These are phyloP conservation scores for Acanthamoeba castellanii DNA, from an alignment of 208 protist genomes.

Conservation along the genomic window DNA sequence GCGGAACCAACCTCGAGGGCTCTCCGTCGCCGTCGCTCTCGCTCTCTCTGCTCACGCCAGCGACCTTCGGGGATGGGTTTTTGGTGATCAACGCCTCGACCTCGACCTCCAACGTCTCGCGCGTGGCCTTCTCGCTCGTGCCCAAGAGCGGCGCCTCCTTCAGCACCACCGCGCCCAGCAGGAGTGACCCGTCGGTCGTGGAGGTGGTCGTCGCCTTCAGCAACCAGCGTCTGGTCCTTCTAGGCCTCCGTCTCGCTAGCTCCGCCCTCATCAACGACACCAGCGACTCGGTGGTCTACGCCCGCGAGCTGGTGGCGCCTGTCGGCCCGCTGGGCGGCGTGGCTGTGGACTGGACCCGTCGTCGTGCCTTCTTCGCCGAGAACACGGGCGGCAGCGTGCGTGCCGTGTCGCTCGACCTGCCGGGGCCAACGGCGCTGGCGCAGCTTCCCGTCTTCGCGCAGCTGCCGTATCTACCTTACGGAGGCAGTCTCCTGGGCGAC, in stretches of 20 bases:
- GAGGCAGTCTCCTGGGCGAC: not conserved
- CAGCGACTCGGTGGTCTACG: not conserved
- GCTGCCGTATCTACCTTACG: not conserved
- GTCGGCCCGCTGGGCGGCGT: not conserved
- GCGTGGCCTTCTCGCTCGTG: not conserved
- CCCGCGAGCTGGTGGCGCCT: not conserved
- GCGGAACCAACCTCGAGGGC: too few relatives aligned
- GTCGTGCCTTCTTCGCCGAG: not conserved
- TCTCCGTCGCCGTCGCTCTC: too few relatives aligned
- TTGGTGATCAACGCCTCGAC: not conserved
- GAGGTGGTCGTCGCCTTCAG: not conserved
- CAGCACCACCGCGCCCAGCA: not conserved
- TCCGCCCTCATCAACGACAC: not conserved
- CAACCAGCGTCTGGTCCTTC: not conserved
- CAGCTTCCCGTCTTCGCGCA: not conserved
- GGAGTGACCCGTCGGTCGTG: not conserved
- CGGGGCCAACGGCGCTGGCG: not conserved
- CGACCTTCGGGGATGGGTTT: not conserved
- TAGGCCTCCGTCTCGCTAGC: not conserved
- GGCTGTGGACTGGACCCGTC: not conserved
- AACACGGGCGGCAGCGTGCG: not conserved
- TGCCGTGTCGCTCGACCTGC: not conserved
- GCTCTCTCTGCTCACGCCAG: not conserved
- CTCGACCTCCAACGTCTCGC: not conserved
- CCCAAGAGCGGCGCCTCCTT: not conserved